Conservation (phyloP, 2,329 filamentous ascomycete species). For the Aspergillus persii region DNA sequence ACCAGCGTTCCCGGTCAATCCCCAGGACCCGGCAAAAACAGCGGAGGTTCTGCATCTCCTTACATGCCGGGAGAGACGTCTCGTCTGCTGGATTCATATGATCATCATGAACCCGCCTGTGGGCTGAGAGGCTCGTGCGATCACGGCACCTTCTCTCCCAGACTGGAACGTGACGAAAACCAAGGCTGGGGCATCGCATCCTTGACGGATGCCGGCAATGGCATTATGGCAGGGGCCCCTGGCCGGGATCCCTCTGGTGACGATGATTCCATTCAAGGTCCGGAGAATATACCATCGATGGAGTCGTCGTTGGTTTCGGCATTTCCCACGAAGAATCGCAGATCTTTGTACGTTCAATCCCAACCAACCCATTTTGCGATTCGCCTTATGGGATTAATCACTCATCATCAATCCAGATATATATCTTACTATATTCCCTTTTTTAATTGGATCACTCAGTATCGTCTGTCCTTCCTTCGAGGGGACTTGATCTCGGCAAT, state of each 20-base stretch:
- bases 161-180: conserved; percentile 57
- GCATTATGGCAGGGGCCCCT: conserved; percentile 32
- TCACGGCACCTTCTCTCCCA: conserved; percentile 75
- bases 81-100: conserved; percentile 40
- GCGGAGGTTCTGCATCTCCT: not conserved
- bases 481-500: conserved; percentile 86
- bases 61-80: conserved; percentile 33
- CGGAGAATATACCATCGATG: conserved; percentile 68
- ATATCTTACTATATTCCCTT: conserved; percentile 90
- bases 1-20: conserved; percentile 13
- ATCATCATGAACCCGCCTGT: conserved; percentile 35
- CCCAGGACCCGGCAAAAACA: not conserved
- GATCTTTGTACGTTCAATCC: conserved; percentile 66
- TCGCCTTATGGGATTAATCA: not conserved
- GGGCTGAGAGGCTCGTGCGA: conserved; percentile 52
- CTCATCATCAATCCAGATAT: conserved; percentile 58
- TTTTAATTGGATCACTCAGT: conserved; percentile 85
- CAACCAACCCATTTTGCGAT: not conserved
- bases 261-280: conserved; percentile 47
- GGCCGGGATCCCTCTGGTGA: conserved; percentile 29
- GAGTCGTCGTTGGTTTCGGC: conserved; percentile 67
- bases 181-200: conserved; percentile 37
- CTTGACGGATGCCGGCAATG: conserved; percentile 25
- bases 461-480: conserved; percentile 74
- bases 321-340: conserved; percentile 71